Base-by-base conservation (phyloP, 2,329 filamentous ascomycete species). In the Fusarium floridanum region DNA sequence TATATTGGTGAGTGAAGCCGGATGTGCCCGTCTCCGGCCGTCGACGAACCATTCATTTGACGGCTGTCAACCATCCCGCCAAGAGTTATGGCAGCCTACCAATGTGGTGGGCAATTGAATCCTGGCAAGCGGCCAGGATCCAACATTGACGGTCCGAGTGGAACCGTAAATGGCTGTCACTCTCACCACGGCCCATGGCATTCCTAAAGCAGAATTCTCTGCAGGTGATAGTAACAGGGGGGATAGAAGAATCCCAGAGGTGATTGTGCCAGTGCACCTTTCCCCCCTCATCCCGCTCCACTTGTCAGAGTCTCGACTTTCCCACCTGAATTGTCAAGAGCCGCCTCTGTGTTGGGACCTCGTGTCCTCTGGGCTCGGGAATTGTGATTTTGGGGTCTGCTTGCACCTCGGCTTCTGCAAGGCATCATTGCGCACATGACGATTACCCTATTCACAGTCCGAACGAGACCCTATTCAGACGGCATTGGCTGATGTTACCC, bases 1-100 rank as follows among this genome's bases (percentile, higher is more conserved):
- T 91, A 91, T 80, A 88, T 91, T 71, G 89, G 91, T 80, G 85
- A 65, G 61, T 61, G 27, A 36, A 45, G 37, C 20, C 48, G 45
- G 29, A 24, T 62, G 20, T 39, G 12, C n/a, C 53, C 14, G 20
- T 36, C 20, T 62, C 43, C 32, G 41, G n/a, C 20, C 32, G 41
- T 24, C 59, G 34, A 24, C 4, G 17, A 61, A 24, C 27, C 39
- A 48, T 45, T 10, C 39, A 36, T 45, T 61, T 61, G 17, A 32
- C 45, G 29, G 12, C 20, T 67, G 50, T 37, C 41, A 39, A 34
- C 27, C 32, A 29, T 24, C 53, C 64, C 45, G 66, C 72, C 64
- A 66, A 75, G 70, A 68, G 55, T 45, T 48, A 11, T 48, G 27
- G 64, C 57, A 64, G 17, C 48, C 48, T 55, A 56, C 56, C 41